phyloP scores from a whole-genome alignment of 176 grass and related monocot genomes.

The Panicum miliaceum region DNA sequence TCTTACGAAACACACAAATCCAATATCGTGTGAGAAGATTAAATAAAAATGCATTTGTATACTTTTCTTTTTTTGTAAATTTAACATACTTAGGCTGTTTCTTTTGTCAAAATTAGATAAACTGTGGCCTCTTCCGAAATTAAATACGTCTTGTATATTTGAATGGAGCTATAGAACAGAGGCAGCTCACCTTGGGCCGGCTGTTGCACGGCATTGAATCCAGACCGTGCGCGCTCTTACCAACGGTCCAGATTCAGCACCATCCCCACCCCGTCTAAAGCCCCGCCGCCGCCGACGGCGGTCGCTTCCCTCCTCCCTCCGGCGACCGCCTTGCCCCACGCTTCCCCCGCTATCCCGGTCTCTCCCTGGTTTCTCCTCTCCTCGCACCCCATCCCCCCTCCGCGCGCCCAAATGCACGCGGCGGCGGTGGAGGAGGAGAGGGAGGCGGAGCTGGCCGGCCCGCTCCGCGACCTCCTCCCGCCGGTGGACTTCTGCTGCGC shows the following conservation, averaged over 20 bases:
- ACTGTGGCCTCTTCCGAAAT: too few species aligned
- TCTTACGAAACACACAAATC: too few species aligned
- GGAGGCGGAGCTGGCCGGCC: slow-evolving; percentile 52
- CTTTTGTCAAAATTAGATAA: too few species aligned
- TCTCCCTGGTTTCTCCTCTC: not conserved
- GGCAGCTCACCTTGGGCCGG: slow-evolving; percentile 44
- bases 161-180: too few species aligned
- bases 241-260: not conserved
- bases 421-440: not conserved
- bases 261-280: not conserved
- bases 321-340: not conserved
- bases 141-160: too few species aligned
- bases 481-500: slow-evolving; percentile 88
- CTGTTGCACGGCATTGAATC: too few species aligned
- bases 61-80: too few species aligned
- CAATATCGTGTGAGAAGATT: too few species aligned
- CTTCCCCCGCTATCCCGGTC: not conserved
- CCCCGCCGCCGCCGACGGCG: not conserved
- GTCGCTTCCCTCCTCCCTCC: not conserved
- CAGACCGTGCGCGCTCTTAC: slow-evolving; percentile 13
- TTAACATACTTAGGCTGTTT: too few species aligned
- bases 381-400: not conserved
- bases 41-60: too few species aligned
- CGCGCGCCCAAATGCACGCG: slow-evolving; percentile 1
- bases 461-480: slow-evolving; percentile 68